Evolutionary conservation across 1,284 basidiomycete species (phyloP), one percentile per base, ranked within the genome.

Genomic region (Ustilago nuda): DNA sequence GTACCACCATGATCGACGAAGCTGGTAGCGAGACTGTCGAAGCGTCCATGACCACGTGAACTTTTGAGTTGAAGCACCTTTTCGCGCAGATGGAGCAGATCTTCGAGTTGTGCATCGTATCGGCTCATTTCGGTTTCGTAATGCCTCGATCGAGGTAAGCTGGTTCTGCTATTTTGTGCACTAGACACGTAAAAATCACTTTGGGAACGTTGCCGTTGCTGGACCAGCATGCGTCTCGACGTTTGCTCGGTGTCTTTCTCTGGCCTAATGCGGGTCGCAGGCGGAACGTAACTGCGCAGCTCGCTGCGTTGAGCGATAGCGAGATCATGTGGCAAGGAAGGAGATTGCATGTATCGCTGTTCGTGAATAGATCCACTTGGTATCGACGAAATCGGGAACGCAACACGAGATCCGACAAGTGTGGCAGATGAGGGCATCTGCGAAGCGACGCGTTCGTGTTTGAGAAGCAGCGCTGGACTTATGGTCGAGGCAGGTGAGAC

Each of bases 31-130:
- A 32, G 11, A 45, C 63, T 55, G 36, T 52, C 56, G 32, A 56
- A 55, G 7, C 61, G 45, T 41, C 56, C 43, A 30, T 61, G 60
- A 23, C 43, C 43, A 4, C 43, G 17, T 23, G 57, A 53, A 48
- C 48, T 53, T 37, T 56, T 61, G 17, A 56, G 27, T 27, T 51
- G 56, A 32, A 64, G 15, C 13, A 56, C 61, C n/a, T 64, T 64
- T 15, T 64, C 56, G 32, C 58, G 67, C 13, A 64, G 61, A 13
- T 64, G 53, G 54, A 61, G 35, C 23, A 70, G 61, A 30, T 70
- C 61, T 35, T 64, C 67, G 19, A 70, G 54, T 27, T 65, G 61
- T 5, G 61, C 61, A 30, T 61, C 67, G 46, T 63, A 69, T 41
- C 66, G 56, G 39, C 61, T 69, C 32, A 15, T 45, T 5, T 32